phyloP scores from a whole-genome alignment of 177 flowering plant species.

The Vitis hybrid region DNA sequence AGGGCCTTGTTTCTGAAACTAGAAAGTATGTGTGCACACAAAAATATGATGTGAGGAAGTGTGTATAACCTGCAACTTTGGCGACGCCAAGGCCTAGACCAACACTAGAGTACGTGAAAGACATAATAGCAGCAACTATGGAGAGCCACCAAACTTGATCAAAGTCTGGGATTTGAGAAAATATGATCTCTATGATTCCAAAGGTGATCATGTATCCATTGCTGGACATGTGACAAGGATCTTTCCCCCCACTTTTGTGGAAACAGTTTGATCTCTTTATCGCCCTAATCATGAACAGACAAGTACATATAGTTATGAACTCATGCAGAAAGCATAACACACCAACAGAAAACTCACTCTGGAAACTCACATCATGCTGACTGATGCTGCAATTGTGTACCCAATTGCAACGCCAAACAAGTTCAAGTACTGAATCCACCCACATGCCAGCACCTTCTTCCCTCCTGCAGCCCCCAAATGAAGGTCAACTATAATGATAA shows the following conservation, averaged over 20 bases:
- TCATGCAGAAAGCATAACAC: background rate
- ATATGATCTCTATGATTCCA: constrained; percentile 49
- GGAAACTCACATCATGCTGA: constrained; percentile 76
- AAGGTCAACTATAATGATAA: background rate
- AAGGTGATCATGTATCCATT: constrained; percentile 67
- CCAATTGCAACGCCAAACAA: constrained; percentile 74
- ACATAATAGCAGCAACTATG: constrained; percentile 75
- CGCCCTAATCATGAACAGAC: constrained; percentile 45
- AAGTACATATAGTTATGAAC: background rate
- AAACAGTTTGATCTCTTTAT: constrained; percentile 68
- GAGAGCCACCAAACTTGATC: constrained; percentile 86
- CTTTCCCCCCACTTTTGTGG: constrained; percentile 44
- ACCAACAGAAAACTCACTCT: background rate
- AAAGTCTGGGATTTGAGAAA: constrained; percentile 79
- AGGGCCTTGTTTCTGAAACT: too few species aligned
- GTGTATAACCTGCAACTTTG: constrained; percentile 47
- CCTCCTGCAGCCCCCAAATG: constrained; percentile 45
- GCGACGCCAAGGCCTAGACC: constrained; percentile 66
- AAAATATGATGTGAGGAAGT: too few species aligned
- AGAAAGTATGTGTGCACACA: too few species aligned
- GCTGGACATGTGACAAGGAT: constrained; percentile 55
- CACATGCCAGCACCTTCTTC: constrained; percentile 57
- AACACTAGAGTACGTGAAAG: constrained; percentile 68
- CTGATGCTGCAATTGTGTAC: constrained; percentile 74
- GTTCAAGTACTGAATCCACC: constrained; percentile 63